Percentiles rank a stretch among this genome's conserved stretches.
Evolutionary conservation across 2,329 filamentous ascomycete genomes (phyloP).

Genomic region (Acrocalymma vagum): DNA sequence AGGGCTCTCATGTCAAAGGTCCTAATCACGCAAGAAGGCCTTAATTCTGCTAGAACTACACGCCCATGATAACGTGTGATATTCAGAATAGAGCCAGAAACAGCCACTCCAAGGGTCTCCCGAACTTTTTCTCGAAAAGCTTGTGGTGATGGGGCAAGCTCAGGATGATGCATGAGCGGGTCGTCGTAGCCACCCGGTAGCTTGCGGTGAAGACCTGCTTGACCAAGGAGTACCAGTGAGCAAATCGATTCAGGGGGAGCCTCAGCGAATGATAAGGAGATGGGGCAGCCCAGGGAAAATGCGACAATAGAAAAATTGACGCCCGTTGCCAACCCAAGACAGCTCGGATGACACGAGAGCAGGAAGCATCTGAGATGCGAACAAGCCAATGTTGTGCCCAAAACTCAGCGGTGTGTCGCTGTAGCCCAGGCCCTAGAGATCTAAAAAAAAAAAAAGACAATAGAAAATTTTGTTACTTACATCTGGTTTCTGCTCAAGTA

Average conservation of each 20-base stretch:
- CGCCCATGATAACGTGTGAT: too few species aligned
- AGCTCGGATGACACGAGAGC: constrained; percentile 1
- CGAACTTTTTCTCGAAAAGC: too few species aligned
- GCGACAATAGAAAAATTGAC: constrained; percentile 1
- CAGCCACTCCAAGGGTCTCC: too few species aligned
- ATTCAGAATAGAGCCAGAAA: too few species aligned
- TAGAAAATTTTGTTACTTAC: too few species aligned
- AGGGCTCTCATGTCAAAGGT: neutral
- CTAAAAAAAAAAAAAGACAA: neutral
- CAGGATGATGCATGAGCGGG: neutral
- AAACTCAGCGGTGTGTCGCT: neutral
- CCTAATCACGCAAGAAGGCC: neutral
- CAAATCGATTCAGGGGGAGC: neutral
- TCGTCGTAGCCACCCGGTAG: neutral
- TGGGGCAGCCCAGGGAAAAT: constrained; percentile 1
- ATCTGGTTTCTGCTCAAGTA: too few species aligned
- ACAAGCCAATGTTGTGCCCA: constrained; percentile 1
- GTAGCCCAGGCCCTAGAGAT: constrained; percentile 3
- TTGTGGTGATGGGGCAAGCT: neutral
- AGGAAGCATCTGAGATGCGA: constrained; percentile 2
- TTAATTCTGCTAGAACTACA: too few species aligned
- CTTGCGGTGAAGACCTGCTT: neutral
- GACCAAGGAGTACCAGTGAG: constrained; percentile 1
- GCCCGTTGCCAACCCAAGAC: neutral
- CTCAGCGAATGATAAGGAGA: constrained; percentile 1